These are phyloP conservation scores for Russula abietina DNA, from an alignment of 768 basidiomycete genomes.

Conservation along the genomic window DNA sequence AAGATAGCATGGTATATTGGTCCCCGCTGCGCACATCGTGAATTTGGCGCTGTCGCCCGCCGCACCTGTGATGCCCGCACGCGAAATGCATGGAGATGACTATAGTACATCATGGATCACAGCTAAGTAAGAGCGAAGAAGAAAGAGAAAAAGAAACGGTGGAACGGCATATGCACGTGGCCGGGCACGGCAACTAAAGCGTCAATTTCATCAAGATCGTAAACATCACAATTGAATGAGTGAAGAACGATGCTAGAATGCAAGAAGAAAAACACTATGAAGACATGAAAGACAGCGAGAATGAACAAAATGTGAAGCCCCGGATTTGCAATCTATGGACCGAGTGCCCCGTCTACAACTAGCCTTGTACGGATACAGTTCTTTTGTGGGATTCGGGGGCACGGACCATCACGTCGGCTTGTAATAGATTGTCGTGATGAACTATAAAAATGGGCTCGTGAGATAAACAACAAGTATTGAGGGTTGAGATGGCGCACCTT, in stretches of 20 bases:
- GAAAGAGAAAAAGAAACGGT: neutral
- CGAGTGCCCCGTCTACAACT: constrained; percentile 17
- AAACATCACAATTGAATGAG: constrained; percentile 12
- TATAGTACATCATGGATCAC: constrained; percentile 22
- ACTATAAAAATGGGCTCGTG: constrained; percentile 38
- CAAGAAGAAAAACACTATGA: neutral
- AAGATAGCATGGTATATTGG: constrained; percentile 18
- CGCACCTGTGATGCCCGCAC: constrained; percentile 12
- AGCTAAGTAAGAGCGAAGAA: neutral
- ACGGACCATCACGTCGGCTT: constrained; percentile 47
- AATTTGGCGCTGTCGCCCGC: constrained; percentile 6
- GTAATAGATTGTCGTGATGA: constrained; percentile 81
- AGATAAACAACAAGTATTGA: neutral
- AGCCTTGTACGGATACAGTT: constrained; percentile 14
- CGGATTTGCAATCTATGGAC: constrained; percentile 13
- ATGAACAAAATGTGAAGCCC: constrained; percentile 4
- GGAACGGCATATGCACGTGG: constrained; percentile 2
- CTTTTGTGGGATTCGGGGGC: neutral
- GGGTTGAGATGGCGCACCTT: constrained; percentile 54
- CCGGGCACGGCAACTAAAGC: constrained; percentile 18
- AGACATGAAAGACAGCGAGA: constrained; percentile 7
- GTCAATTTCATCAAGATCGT: constrained; percentile 23
- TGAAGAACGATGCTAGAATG: constrained; percentile 4
- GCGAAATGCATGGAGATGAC: constrained; percentile 18
- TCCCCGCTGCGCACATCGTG: constrained; percentile 7